These are phyloP conservation scores for Juglanconis sp. DNA, from an alignment of 2,329 filamentous ascomycete genomes.

Conservation along the genomic window DNA sequence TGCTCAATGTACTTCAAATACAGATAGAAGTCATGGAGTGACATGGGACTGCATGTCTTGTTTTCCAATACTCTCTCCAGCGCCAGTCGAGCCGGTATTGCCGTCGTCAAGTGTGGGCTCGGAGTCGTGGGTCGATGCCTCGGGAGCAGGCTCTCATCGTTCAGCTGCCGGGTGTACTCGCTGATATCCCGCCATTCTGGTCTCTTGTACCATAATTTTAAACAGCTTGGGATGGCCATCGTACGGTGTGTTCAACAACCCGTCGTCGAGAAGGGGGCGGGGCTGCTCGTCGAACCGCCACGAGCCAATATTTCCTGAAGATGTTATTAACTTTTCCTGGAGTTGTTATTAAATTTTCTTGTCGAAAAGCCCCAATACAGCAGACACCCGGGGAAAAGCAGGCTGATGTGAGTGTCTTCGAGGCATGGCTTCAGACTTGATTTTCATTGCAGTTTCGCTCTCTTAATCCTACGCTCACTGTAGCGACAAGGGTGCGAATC, in stretches of 20 bases:
- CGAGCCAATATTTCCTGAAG: neutral
- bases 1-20: slow-evolving; percentile 48
- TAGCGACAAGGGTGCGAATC: neutral
- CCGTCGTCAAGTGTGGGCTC: slow-evolving; percentile 28
- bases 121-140: slow-evolving; percentile 10
- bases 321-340: neutral
- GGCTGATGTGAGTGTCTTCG: neutral
- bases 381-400: neutral
- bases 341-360: too few species aligned
- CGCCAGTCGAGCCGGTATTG: slow-evolving; percentile 37
- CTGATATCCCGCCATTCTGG: slow-evolving; percentile 47
- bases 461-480: neutral
- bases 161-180: slow-evolving; percentile 39
- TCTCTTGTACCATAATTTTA: slow-evolving; percentile 43
- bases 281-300: too few species aligned
- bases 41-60: slow-evolving; percentile 48
- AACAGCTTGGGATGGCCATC: slow-evolving; percentile 30
- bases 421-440: neutral
- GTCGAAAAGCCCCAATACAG: neutral
- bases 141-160: slow-evolving; percentile 18
- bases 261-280: neutral
- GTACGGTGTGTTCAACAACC: neutral
- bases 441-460: neutral
- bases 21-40: slow-evolving; percentile 49
- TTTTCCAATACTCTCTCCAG: slow-evolving; percentile 46